Conservation (phyloP, 2,329 filamentous ascomycete genomes). For the Plectosphaerella sp. region DNA sequence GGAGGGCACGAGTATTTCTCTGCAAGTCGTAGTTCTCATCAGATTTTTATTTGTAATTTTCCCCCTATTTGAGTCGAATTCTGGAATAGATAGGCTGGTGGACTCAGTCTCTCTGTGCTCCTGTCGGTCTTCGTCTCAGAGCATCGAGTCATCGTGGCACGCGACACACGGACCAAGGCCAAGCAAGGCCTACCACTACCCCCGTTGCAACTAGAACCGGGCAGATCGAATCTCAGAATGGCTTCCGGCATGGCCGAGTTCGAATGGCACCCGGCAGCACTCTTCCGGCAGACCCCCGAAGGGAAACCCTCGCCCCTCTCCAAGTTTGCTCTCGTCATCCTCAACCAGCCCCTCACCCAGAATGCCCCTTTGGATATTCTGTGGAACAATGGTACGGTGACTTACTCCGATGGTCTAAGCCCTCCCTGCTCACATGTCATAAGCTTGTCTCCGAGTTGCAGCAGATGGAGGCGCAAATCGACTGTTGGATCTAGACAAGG, state of each 20-base stretch:
- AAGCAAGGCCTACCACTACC: not conserved
- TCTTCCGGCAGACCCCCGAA: slow-evolving; percentile 21
- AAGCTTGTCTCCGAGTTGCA: slow-evolving; percentile 68
- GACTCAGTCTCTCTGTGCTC: too few species aligned
- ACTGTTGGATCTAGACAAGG: slow-evolving; percentile 42
- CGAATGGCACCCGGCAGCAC: slow-evolving; percentile 35
- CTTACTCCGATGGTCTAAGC: too few species aligned
- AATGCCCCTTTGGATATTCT: slow-evolving; percentile 42
- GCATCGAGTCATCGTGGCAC: not conserved
- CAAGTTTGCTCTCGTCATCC: slow-evolving; percentile 40
- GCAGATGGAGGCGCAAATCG: slow-evolving; percentile 90
- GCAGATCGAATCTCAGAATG: not conserved
- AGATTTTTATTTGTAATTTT: too few species aligned
- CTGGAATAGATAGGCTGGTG: too few species aligned
- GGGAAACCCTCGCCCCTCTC: slow-evolving; percentile 12
- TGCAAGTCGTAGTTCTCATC: too few species aligned
- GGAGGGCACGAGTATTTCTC: too few species aligned
- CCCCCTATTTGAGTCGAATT: too few species aligned
- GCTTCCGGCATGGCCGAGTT: slow-evolving; percentile 11
- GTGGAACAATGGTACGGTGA: slow-evolving; percentile 40
- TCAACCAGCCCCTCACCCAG: slow-evolving; percentile 47
- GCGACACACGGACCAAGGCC: not conserved
- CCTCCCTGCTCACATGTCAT: slow-evolving; percentile 14
- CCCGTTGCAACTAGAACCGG: not conserved
- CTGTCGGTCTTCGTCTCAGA: not conserved